Evolutionary conservation across 495 filamentous ascomycete species (phyloP).

Genomic region (Podospora sp.): DNA sequence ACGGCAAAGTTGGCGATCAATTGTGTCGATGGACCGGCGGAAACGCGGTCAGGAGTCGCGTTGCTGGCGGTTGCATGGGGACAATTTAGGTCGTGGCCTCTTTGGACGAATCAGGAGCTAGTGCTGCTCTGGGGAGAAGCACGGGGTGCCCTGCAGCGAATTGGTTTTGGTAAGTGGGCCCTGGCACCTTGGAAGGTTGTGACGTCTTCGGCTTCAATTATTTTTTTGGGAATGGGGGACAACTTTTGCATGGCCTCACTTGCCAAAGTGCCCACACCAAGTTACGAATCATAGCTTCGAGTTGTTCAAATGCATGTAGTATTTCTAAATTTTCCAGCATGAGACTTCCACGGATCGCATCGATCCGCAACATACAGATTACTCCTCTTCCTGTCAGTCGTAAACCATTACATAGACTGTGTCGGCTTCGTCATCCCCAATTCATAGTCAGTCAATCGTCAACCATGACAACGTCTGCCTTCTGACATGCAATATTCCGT

Average conservation of each 20-base stretch:
- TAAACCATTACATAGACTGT: neutral
- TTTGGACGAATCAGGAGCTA: neutral
- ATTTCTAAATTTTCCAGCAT: neutral
- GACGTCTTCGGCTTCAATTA: too few species aligned
- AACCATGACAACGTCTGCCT: too few species aligned
- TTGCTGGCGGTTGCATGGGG: neutral
- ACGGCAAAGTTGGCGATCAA: neutral
- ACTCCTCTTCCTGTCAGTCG: neutral
- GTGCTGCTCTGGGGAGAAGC: neutral
- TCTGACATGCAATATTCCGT: too few species aligned
- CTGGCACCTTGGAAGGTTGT: too few species aligned
- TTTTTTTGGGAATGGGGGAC: neutral
- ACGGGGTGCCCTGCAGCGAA: neutral
- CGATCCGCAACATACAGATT: neutral
- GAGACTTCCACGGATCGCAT: neutral
- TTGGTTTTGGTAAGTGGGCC: too few species aligned
- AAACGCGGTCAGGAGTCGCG: neutral
- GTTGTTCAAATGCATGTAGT: too few species aligned
- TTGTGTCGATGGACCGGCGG: neutral
- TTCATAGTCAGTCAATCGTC: neutral
- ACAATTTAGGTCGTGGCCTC: constrained; percentile 1
- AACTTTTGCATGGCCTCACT: neutral
- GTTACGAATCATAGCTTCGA: too few species aligned
- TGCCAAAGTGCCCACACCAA: too few species aligned
- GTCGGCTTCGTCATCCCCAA: neutral